Conservation (phyloP, 2,329 filamentous ascomycete genomes). For the Cyphellophora attinorum region DNA sequence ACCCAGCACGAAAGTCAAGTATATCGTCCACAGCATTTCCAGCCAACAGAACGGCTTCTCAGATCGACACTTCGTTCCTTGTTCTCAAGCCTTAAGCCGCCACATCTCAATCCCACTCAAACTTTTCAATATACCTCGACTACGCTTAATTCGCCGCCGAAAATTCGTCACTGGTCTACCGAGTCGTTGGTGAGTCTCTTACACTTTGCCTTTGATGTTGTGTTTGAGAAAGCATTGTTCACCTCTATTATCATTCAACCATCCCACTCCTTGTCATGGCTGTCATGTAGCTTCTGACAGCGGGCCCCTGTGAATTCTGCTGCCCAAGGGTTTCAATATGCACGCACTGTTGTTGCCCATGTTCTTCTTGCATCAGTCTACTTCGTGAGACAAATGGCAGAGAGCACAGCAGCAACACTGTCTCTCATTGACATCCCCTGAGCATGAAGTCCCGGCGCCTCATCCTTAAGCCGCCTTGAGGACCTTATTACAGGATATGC, state of each 20-base stretch:
- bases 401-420: neutral
- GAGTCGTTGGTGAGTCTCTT: too few species aligned
- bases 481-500: too few species aligned
- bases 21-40: neutral
- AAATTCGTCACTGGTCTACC: too few species aligned
- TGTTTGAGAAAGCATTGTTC: too few species aligned
- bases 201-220: too few species aligned
- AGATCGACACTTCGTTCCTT: conserved; percentile 1
- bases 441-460: conserved; percentile 22
- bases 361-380: neutral
- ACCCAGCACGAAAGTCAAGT: neutral
- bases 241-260: too few species aligned
- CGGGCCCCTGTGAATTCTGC: conserved; percentile 1
- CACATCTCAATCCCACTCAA: too few species aligned
- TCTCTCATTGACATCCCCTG: conserved; percentile 11
- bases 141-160: too few species aligned
- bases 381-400: conserved; percentile 1
- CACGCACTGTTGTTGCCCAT: neutral
- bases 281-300: conserved; percentile 3
- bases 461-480: too few species aligned
- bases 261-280: conserved; percentile 1
- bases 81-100: too few species aligned
- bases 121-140: too few species aligned
- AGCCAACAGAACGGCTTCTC: neutral
- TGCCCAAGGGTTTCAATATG: neutral